phyloP scores from a whole-genome alignment of 2,329 filamentous ascomycete species.

The Fusarium udum region DNA sequence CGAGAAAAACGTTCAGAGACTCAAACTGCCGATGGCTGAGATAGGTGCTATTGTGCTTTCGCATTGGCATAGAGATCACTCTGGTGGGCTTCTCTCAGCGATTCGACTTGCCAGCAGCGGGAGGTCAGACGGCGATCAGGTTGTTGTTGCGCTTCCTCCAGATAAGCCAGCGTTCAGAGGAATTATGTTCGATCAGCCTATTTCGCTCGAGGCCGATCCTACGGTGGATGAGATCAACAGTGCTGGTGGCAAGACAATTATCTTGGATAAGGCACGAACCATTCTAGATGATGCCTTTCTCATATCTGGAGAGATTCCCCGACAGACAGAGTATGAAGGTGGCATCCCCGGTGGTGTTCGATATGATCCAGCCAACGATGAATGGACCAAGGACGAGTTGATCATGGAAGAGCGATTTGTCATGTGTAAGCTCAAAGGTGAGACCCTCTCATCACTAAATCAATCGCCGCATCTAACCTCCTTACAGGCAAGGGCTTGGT shows the following conservation, averaged over 20 bases:
- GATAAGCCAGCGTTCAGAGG: background rate
- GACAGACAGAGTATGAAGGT: background rate
- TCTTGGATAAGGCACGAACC: background rate
- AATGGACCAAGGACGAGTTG: background rate
- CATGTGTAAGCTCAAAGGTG: background rate
- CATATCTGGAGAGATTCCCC: background rate
- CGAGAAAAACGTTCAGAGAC: background rate
- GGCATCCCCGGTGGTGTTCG: background rate
- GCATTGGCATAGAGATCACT: background rate
- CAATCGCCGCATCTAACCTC: background rate
- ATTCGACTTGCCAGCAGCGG: background rate
- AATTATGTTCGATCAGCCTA: background rate
- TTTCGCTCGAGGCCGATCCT: background rate
- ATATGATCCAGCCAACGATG: background rate
- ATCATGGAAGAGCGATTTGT: background rate
- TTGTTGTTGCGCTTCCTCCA: background rate
- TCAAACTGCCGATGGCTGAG: background rate
- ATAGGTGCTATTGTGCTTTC: background rate
- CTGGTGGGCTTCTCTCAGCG: background rate
- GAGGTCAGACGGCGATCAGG: background rate
- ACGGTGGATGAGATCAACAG: background rate
- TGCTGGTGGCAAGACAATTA: background rate
- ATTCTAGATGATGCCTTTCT: background rate
- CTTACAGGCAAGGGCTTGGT: background rate
- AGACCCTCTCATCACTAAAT: fast-evolving